Evolutionary conservation across 306 rosid genomes (phyloP).

Genomic region (Ceratonia siliqua): DNA sequence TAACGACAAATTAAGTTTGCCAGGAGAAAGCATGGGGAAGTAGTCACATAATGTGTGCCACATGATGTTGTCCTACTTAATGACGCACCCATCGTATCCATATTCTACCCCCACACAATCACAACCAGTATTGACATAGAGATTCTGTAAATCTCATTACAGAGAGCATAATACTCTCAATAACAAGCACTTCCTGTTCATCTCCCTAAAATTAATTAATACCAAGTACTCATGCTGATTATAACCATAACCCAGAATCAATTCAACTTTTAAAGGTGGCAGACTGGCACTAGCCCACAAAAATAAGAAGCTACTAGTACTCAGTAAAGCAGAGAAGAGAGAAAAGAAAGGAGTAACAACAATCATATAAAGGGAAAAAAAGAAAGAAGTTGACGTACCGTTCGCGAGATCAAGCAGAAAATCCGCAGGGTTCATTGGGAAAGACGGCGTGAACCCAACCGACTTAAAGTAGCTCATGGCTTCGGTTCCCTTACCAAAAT

Average conservation of each 20-base stretch:
- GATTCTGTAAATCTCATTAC: neutral
- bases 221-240: too few relatives aligned
- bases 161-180: neutral
- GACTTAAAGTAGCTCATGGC: constrained; percentile 70
- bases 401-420: constrained; percentile 88
- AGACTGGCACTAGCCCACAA: too few relatives aligned
- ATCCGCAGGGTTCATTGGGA: constrained; percentile 84
- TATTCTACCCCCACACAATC: constrained; percentile 18
- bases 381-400: constrained; percentile 52
- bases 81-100: constrained; percentile 19
- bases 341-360: neutral
- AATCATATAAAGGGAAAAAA: neutral
- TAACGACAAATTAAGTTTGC: neutral
- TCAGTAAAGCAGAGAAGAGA: too few relatives aligned
- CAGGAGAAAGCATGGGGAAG: neutral
- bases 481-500: constrained; percentile 64
- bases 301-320: too few relatives aligned
- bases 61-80: constrained; percentile 28
- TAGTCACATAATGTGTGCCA: constrained; percentile 28
- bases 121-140: neutral
- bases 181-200: too few relatives aligned
- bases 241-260: too few relatives aligned
- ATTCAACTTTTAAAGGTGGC: too few relatives aligned
- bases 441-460: constrained; percentile 65
- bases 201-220: too few relatives aligned